Conservation (phyloP, 495 filamentous ascomycete genomes). For the Schizothecium vesticola region DNA sequence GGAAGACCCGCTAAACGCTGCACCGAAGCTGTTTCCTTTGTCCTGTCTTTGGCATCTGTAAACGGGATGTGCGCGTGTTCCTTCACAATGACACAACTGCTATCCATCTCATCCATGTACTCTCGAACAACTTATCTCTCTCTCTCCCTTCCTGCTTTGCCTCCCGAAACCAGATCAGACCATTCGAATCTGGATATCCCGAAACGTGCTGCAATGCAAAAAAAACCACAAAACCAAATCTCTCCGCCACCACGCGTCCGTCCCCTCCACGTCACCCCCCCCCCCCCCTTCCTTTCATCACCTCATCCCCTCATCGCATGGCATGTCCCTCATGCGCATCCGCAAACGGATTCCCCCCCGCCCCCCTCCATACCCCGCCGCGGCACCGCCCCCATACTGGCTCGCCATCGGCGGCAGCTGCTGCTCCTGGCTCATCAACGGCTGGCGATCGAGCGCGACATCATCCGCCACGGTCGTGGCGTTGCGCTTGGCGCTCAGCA, state of each 20-base stretch:
- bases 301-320: conserved; percentile 9
- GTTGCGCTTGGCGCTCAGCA: conserved; percentile 23
- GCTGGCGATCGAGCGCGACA: conserved; percentile 46
- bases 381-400: not conserved
- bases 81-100: not conserved
- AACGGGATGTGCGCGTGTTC: not conserved
- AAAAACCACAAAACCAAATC: not conserved
- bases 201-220: not conserved
- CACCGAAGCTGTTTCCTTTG: not conserved
- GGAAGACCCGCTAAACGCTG: not conserved
- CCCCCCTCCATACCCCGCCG: conserved; percentile 6
- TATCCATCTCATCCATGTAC: not conserved
- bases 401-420: conserved; percentile 10
- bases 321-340: conserved; percentile 20
- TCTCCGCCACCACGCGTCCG: too few species aligned
- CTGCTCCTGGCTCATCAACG: conserved; percentile 24
- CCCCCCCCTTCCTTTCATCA: too few species aligned
- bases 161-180: not conserved
- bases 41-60: not conserved
- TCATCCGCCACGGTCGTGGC: conserved; percentile 70
- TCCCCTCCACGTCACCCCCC: not conserved
- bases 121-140: not conserved
- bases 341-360: conserved; percentile 21
- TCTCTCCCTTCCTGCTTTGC: not conserved
- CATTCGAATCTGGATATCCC: not conserved